Conservation (phyloP, 495 filamentous ascomycete species). For the Aspergillus heteromorphus region DNA sequence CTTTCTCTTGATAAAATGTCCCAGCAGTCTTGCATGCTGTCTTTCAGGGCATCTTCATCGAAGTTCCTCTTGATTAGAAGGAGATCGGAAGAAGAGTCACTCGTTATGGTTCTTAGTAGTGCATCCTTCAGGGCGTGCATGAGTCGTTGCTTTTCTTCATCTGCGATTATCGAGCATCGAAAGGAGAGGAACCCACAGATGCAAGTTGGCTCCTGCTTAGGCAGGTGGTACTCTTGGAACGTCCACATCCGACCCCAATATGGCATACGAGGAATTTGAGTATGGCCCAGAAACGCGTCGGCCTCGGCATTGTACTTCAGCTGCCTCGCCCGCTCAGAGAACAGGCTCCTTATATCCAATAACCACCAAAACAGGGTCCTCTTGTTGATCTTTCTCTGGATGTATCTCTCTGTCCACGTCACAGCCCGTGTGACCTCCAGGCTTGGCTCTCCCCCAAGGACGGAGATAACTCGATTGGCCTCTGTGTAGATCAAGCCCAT, state of each 20-base stretch:
- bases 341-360: not conserved
- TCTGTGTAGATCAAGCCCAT: not conserved
- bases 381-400: not conserved
- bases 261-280: not conserved
- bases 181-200: not conserved
- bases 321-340: not conserved
- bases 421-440: not conserved
- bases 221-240: not conserved
- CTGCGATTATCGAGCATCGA: not conserved
- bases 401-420: not conserved
- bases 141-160: too few species aligned
- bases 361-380: not conserved
- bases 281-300: not conserved
- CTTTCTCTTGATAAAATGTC: too few species aligned
- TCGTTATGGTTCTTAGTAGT: too few species aligned
- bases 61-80: too few species aligned
- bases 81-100: too few species aligned
- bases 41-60: too few species aligned
- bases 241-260: not conserved
- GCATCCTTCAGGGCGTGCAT: too few species aligned
- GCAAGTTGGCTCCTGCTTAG: not conserved
- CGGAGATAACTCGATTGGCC: not conserved
- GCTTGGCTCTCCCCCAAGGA: not conserved
- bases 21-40: too few species aligned
- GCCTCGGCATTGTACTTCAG: not conserved